Evolutionary conservation across 2,329 filamentous ascomycete species (phyloP), one percentile per base, ranked within the genome.

Genomic region (Gaeumannomyces tritici): DNA sequence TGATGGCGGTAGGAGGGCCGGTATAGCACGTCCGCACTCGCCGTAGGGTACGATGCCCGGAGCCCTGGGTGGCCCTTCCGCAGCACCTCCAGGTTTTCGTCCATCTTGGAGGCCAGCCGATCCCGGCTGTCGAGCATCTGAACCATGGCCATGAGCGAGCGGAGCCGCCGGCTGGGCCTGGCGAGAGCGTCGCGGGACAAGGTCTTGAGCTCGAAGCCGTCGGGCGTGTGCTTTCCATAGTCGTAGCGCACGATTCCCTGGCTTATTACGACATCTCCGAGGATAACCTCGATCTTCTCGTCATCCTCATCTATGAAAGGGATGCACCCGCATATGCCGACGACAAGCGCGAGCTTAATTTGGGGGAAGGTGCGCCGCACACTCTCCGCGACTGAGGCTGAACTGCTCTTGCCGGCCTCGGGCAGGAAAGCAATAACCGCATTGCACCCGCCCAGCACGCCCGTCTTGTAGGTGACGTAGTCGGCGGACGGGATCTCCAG

Each of bases 311-410:
- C 13, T 28, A 51, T 7, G 8, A 4, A 18, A 26, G 59, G 1
- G 1, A 60, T 3, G 11, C 73, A 76, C 0, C 76, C 77, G 56
- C 56, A 79, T 2, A 79, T 69, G 0, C 77, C 77, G 3, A 74
- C 72, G 0, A 79, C 57, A 0, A 79, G 33, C 0, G 65, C 72
- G 0, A 79, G 65, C 28, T 66, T 70, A 3, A 80, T 63, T 2
- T 63, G 62, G 0, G 63, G 60, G 54, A 73, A 79, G 57, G 74
- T 79, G 1, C 64, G 66, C 0, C 70, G 69, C 13, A 79, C 62
- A 24, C 65, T 68, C 0, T 70, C 63, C 0, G 72, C 65, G 0
- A 70, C 65, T 2, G 61, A 59, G 0, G 73, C 69, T 0, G 73
- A 69, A 35, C 31, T 70, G 21, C 51, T 65, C 31, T 69, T 75